Conservation (phyloP, 202 grass and related monocot genomes). For the Carex arenaria region DNA sequence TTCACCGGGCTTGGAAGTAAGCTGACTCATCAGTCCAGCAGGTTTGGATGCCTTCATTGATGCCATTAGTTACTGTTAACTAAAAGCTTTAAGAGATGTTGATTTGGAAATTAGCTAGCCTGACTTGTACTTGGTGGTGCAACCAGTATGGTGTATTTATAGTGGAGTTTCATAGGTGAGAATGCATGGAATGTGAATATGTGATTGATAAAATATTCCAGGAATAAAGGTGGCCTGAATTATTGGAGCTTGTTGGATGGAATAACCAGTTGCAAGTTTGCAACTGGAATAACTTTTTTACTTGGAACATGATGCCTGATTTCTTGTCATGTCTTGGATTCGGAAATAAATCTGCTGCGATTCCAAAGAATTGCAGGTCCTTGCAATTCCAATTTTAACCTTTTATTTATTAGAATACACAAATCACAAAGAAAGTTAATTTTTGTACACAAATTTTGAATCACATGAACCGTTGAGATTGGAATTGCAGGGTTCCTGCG, state of each 20-base stretch:
- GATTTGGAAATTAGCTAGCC: conserved; percentile 30
- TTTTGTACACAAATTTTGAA: too few species aligned
- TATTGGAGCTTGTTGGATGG: conserved; percentile 58
- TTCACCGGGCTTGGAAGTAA: conserved; percentile 40
- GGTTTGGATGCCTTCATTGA: conserved; percentile 56
- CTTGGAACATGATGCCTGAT: conserved; percentile 22
- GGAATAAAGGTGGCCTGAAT: conserved; percentile 75
- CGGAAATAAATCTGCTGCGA: too few species aligned
- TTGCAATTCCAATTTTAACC: too few species aligned
- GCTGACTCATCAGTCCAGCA: conserved; percentile 30
- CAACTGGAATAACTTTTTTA: conserved; percentile 21
- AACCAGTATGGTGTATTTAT: conserved; percentile 53
- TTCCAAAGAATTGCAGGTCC: too few species aligned
- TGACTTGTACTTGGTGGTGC: conserved; percentile 22
- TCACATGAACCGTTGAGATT: too few species aligned
- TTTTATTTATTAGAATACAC: too few species aligned
- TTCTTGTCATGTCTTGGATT: background rate
- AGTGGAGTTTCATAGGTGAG: conserved; percentile 12
- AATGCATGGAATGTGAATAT: background rate
- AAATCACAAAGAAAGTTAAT: too few species aligned
- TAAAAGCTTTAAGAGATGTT: conserved; percentile 3
- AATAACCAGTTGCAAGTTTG: conserved; percentile 31
- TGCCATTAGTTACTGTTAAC: conserved; percentile 46
- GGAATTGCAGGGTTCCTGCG: too few species aligned
- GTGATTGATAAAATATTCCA: conserved; percentile 19